phyloP scores from a whole-genome alignment of 768 basidiomycete genomes.

The Paxillus rubicundulus region DNA sequence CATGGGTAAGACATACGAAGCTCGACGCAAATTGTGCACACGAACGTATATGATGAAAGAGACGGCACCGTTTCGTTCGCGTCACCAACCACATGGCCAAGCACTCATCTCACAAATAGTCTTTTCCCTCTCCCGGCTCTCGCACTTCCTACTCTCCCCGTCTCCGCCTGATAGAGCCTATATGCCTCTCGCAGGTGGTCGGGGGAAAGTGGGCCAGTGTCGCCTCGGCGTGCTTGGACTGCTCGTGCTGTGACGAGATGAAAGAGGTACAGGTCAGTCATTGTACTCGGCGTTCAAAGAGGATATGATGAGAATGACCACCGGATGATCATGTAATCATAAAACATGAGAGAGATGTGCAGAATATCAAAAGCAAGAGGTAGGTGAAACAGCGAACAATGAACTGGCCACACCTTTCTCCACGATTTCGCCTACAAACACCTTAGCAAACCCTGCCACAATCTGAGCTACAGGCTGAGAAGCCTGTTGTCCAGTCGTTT shows the following conservation, averaged over 20 bases:
- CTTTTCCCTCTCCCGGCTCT: slow-evolving; percentile 66
- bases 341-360: no score
- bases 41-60: no score
- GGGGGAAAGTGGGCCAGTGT: slow-evolving; percentile 78
- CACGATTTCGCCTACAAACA: slow-evolving; percentile 90
- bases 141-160: slow-evolving; percentile 78
- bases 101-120: slow-evolving; percentile 61
- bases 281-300: neutral
- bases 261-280: neutral
- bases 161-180: slow-evolving; percentile 74
- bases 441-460: slow-evolving; percentile 86
- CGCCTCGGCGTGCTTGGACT: slow-evolving; percentile 69
- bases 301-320: neutral
- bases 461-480: slow-evolving; percentile 87
- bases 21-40: no score
- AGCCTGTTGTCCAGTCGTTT: slow-evolving; percentile 75
- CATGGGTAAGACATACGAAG: no score
- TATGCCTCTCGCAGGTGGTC: slow-evolving; percentile 92
- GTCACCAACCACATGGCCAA: no score
- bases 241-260: slow-evolving; percentile 54
- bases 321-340: no score
- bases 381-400: neutral
- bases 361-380: neutral
- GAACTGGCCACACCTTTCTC: slow-evolving; percentile 61
- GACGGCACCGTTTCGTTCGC: no score